Percentiles rank a stretch among this genome's conserved stretches.
phyloP scores from a whole-genome alignment of 352 stramenopile species.

The Stephanocyclus meneghinianus region DNA sequence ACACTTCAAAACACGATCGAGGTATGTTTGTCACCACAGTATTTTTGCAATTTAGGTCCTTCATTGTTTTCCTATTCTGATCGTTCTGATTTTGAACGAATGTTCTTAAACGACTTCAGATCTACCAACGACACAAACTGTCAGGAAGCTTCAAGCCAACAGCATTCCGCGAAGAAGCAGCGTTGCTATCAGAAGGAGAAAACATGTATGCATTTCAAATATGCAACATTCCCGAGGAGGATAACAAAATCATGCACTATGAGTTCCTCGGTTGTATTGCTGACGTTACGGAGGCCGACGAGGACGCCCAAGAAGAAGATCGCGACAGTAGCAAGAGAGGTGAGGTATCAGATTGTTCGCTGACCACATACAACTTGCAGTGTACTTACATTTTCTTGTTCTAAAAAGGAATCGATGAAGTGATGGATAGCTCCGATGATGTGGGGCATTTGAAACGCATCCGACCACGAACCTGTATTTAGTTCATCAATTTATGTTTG shows the following conservation, averaged over 20 bases:
- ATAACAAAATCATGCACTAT: conserved; percentile 73
- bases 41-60: not conserved
- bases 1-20: conserved; percentile 77
- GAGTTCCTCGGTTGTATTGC: conserved; percentile 79
- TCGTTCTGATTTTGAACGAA: too few species aligned
- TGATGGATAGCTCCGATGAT: conserved; percentile 34
- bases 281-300: conserved; percentile 66
- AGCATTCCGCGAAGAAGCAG: conserved; percentile 79
- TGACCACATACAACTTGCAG: not conserved
- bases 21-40: conserved; percentile 15
- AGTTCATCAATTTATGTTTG: conserved; percentile 1
- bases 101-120: conserved; percentile 29
- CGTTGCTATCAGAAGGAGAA: conserved; percentile 76
- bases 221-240: conserved; percentile 60
- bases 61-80: not conserved
- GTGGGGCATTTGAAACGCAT: conserved; percentile 28
- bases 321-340: conserved; percentile 47
- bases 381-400: not conserved
- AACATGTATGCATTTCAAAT: conserved; percentile 84
- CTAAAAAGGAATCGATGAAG: conserved; percentile 28
- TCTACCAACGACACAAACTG: conserved; percentile 73
- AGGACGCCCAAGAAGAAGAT: conserved; percentile 19
- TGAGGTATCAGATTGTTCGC: conserved; percentile 22
- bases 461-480: not conserved
- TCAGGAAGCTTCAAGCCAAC: conserved; percentile 76